Evolutionary conservation across 345 rosid genomes (phyloP), one percentile per base, ranked within the genome.

Genomic region (Zanthoxylum bungeanum): DNA sequence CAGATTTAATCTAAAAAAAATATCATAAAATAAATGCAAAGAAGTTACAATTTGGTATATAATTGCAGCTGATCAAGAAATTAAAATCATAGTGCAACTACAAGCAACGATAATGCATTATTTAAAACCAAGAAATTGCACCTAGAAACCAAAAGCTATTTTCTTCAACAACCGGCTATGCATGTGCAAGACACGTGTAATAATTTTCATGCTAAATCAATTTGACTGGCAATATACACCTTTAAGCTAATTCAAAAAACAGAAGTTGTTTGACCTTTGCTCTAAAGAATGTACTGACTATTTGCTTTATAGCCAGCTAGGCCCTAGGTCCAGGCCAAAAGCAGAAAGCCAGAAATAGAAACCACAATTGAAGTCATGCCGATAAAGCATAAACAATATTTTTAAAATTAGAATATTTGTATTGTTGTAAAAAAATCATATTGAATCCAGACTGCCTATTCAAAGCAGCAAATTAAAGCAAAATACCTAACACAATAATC

Each of bases 401-500:
- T 55, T 25, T 1, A 27, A 37, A 53, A 56, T n/a, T 30, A 56
- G 5, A 19, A 56, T 39, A 27, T 33, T 42, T 69, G 8, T 7
- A 24, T 25, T 17, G 0, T 25, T 17, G 0, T 9, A 16, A 30
- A 7, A 42, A 33, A 68, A 68, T 53, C 66, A 31, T 39, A 30
- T n/a, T 16, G 14, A 70, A 55, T 9, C 50, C 60, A 16, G 37
- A 49, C 19, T 61, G 9, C 25, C 16, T 24, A 61, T 12, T 30
- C 7, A 10, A 44, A 36, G 27, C 27, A 53, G 24, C 8, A 58
- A 71, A 55, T 17, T 31, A 56, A 33, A 30, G 21, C 44, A 40
- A 9, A 19, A 67, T 78, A 94, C 98, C 98, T 90, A 73, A 86
- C 65, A 79, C 85, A 84, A 73, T 85, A 79, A 74, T 94, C 98